Percentiles rank a stretch among this genome's conserved stretches.
phyloP scores from a whole-genome alignment of 352 stramenopile species.

The Pythium dissotocum region DNA sequence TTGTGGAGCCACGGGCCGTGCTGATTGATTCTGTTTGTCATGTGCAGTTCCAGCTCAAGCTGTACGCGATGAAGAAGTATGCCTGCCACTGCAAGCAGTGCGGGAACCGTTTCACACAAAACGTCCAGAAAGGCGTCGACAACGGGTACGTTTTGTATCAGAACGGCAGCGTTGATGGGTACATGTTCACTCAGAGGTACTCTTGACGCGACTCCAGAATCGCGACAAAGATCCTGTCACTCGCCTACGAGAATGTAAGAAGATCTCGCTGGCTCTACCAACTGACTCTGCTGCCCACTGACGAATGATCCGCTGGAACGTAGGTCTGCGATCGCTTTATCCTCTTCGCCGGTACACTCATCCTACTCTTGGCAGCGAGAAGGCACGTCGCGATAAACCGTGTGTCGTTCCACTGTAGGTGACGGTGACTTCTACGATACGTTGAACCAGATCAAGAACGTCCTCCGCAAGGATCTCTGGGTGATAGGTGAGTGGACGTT shows the following conservation, averaged over 20 bases:
- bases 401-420: constrained; percentile 32
- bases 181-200: neutral
- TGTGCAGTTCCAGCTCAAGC: constrained; percentile 77
- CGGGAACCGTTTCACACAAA: constrained; percentile 64
- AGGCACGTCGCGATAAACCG: neutral
- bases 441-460: constrained; percentile 77
- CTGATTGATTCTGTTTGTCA: neutral
- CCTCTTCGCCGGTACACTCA: constrained; percentile 61
- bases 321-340: constrained; percentile 85
- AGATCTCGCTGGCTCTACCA: constrained; percentile 1
- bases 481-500: constrained; percentile 59
- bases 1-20: neutral
- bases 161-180: constrained; percentile 3
- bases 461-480: constrained; percentile 84
- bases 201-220: constrained; percentile 41
- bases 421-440: constrained; percentile 89
- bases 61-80: constrained; percentile 87
- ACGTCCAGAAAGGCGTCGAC: constrained; percentile 86
- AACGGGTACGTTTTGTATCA: constrained; percentile 58
- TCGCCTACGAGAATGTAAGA: constrained; percentile 82
- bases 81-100: constrained; percentile 66
- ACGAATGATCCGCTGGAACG: neutral
- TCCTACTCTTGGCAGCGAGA: neutral
- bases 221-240: constrained; percentile 83
- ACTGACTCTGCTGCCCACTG: neutral